phyloP scores from a whole-genome alignment of 1,139 yeast species.

The Starmera stellimalicola region DNA sequence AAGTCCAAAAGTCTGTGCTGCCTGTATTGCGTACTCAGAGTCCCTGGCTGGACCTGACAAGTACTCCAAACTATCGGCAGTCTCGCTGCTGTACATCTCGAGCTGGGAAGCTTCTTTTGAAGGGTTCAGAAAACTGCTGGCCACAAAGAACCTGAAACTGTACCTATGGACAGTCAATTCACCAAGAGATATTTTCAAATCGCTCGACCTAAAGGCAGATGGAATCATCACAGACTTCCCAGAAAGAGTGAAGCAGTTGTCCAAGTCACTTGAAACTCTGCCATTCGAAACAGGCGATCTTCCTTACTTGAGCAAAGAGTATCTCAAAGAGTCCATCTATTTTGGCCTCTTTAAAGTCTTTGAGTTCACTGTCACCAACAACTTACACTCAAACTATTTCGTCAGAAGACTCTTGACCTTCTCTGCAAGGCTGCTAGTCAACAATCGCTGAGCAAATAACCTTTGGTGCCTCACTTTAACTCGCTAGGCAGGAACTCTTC shows the following conservation, averaged over 20 bases:
- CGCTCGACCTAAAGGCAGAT: conserved; percentile 6
- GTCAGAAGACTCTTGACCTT: neutral
- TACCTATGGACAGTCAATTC: conserved; percentile 80
- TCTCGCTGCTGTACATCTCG: conserved; percentile 32
- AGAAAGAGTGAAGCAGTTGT: neutral
- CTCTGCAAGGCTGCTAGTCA: too few species aligned
- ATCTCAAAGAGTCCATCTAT: neutral
- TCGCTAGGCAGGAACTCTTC: too few species aligned
- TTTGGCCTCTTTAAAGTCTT: neutral
- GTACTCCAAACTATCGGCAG: conserved; percentile 30
- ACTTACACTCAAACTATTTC: neutral
- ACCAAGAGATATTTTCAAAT: conserved; percentile 9
- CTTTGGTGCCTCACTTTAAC: too few species aligned
- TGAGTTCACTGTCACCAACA: neutral
- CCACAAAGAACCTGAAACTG: conserved; percentile 38
- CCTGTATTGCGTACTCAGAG: conserved; percentile 24
- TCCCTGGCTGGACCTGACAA: conserved; percentile 19
- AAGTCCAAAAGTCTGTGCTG: conserved; percentile 27
- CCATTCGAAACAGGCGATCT: neutral
- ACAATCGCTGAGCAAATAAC: too few species aligned
- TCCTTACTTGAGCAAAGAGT: neutral
- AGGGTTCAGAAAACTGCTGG: conserved; percentile 24
- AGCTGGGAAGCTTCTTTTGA: conserved; percentile 34
- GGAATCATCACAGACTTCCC: conserved; percentile 16
- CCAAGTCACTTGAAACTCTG: neutral